Evolutionary conservation across 805 yeast species (phyloP).

Genomic region (Cyberlindnera xylosilytica): DNA sequence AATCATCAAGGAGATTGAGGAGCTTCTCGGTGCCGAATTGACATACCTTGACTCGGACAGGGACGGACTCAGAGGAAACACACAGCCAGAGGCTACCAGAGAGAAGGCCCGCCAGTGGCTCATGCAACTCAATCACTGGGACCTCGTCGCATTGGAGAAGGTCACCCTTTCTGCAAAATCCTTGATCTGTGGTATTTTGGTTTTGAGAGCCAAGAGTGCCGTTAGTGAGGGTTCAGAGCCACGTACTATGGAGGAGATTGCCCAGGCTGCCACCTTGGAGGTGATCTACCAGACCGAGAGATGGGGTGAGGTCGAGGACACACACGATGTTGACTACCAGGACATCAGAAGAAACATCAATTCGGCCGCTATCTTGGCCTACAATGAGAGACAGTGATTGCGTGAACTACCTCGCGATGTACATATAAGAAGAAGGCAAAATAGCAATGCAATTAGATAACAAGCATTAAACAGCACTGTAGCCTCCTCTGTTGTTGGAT

Average conservation of each 20-base stretch:
- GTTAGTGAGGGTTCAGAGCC: conserved; percentile 39
- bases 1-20: conserved; percentile 63
- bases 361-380: conserved; percentile 65
- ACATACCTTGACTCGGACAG: conserved; percentile 73
- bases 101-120: conserved; percentile 65
- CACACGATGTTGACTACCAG: conserved; percentile 95
- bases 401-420: background rate
- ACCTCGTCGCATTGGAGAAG: conserved; percentile 84
- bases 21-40: conserved; percentile 45
- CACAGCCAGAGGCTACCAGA: conserved; percentile 59
- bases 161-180: conserved; percentile 86
- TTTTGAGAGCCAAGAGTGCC: conserved; percentile 53
- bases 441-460: conserved; percentile 8
- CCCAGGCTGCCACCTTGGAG: conserved; percentile 77
- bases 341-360: conserved; percentile 82
- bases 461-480: conserved; percentile 70
- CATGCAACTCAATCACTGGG: conserved; percentile 61
- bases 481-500: conserved; percentile 74
- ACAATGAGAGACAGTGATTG: conserved; percentile 17
- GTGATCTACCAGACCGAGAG: conserved; percentile 77
- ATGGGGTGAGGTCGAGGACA: conserved; percentile 99
- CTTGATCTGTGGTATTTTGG: conserved; percentile 72
- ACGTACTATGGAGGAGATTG: conserved; percentile 61
- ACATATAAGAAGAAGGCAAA: background rate
- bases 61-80: conserved; percentile 78